These are phyloP conservation scores for Syncephalastrum racemosum DNA, from an alignment of 371 early-diverging fungal species.

Conservation along the genomic window DNA sequence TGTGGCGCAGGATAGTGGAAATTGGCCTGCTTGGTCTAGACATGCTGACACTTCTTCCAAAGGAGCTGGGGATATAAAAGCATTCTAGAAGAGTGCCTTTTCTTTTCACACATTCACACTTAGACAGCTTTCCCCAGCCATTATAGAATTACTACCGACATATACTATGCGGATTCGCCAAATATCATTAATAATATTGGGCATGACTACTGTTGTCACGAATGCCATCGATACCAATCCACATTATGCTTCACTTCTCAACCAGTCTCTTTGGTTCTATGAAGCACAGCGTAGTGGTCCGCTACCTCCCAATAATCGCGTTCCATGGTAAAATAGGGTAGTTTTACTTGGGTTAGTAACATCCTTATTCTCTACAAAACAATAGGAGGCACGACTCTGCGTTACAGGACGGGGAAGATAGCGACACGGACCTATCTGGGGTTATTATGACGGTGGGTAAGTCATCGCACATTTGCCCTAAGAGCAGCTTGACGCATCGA, in stretches of 20 bases:
- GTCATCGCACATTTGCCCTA: not conserved
- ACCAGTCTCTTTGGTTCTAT: conserved; percentile 46
- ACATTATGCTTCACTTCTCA: conserved; percentile 26
- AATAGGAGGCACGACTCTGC: conserved; percentile 52
- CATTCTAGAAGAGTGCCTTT: too few relatives aligned
- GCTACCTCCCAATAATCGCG: conserved; percentile 40
- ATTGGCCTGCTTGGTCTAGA: too few relatives aligned
- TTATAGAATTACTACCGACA: too few relatives aligned
- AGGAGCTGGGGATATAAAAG: too few relatives aligned
- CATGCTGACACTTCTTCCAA: too few relatives aligned
- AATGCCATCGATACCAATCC: not conserved
- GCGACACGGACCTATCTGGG: conserved; percentile 46
- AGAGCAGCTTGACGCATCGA: not conserved
- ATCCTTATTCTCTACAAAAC: not conserved
- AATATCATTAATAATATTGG: too few relatives aligned
- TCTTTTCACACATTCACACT: too few relatives aligned
- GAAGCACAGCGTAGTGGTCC: conserved; percentile 56
- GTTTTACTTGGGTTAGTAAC: too few relatives aligned
- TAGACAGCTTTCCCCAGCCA: too few relatives aligned
- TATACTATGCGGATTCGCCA: too few relatives aligned
- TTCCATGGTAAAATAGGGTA: conserved; percentile 31
- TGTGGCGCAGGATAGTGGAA: too few relatives aligned
- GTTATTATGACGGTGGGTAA: conserved; percentile 44
- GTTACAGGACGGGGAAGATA: conserved; percentile 47
- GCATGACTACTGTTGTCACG: too few relatives aligned